Base-by-base conservation (phyloP, 1,139 yeast species). In the Lodderomyces oxycetoniae region DNA sequence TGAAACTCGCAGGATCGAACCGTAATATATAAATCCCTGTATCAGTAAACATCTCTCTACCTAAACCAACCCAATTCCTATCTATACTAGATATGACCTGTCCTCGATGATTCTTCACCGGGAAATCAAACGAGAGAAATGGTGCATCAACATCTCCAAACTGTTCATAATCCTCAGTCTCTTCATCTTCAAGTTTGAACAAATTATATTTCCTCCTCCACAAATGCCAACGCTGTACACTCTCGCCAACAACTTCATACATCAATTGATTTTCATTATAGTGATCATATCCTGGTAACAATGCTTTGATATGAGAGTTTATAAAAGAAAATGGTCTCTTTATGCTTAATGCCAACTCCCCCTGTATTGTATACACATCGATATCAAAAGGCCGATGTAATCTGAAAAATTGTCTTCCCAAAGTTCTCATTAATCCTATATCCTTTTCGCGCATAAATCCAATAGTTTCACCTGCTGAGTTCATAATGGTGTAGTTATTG, bases 51-150 rank as follows among this genome's bases (percentile, higher is more conserved):
- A 89, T 60, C 53, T 91, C 98, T 49, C 96, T 72, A 2, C 94
- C 95, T 25, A 91, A 61, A 0, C 98, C 98, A 3, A 85, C 95
- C 93, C 96, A 91, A 57, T 88, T 87, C 48, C 97, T 72, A 54
- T 87, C 94, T 1, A 91, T 89, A 2, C 85, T 68, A 0, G 82
- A 96, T 39, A 83, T 62, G 1, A 83, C 74, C 15, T 67, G 63
- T 1, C 79, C 80, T 1, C 65, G 41, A 30, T 68, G 77, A 53
- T 87, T 76, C 23, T 52, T 53, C 3, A 87, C 81, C 0, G 95
- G 91, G 59, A 91, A 91, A 38, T 83, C 86, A 64, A 88, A 91
- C 7, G 95, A 73, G 35, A 91, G 62, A 41, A 89, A 82, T 1
- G 93, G 93, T 0, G 96, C 79, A 58, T 91, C 96, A 30, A 91